Conservation (phyloP, 257 asterid species). For the Lithospermum erythrorhizon region DNA sequence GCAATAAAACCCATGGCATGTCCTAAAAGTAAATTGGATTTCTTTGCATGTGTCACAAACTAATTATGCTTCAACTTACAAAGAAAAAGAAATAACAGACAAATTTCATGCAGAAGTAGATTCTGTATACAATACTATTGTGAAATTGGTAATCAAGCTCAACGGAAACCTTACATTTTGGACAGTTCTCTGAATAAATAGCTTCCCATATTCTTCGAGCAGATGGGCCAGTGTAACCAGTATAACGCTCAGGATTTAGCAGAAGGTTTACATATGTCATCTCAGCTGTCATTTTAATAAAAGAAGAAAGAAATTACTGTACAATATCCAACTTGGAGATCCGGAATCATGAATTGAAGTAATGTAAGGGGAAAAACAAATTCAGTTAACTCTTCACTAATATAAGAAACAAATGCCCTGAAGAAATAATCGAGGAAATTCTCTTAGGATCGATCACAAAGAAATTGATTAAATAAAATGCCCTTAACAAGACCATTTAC, state of each 20-base stretch:
- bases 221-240: slow-evolving; percentile 56
- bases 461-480: no score
- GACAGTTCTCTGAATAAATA: slow-evolving; percentile 45
- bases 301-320: no score
- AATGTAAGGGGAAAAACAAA: neutral
- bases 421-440: neutral
- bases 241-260: slow-evolving; percentile 58
- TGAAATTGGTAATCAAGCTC: neutral
- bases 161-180: slow-evolving; percentile 27
- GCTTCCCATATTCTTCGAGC: slow-evolving; percentile 72
- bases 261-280: slow-evolving; percentile 59
- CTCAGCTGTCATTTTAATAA: slow-evolving; percentile 27
- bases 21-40: neutral
- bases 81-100: neutral
- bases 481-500: no score
- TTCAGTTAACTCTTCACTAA: neutral
- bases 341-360: neutral
- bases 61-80: no score
- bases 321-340: neutral
- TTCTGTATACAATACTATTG: neutral
- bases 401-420: neutral
- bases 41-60: neutral
- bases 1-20: neutral
- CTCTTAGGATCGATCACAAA: neutral
- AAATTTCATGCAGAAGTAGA: neutral